Conservation (phyloP, 2,329 filamentous ascomycete genomes). For the Thelonectria rubi region DNA sequence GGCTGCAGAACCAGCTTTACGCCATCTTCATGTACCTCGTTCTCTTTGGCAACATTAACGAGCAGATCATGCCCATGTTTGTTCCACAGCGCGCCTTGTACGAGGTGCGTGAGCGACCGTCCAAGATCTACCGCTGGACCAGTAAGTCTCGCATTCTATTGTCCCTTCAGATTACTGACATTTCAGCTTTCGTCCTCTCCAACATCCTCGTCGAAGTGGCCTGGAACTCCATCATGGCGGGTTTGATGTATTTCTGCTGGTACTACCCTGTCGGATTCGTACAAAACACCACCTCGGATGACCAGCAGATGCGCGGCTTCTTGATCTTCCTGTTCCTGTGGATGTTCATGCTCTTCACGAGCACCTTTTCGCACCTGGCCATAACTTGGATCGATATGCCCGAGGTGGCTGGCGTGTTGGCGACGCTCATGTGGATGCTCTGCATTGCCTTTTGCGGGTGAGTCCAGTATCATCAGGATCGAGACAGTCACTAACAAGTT, state of each 20-base stretch:
- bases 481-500: conserved; percentile 2
- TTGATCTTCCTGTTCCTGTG: conserved; percentile 39
- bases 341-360: conserved; percentile 42
- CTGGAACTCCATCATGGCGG: conserved; percentile 40
- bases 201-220: conserved; percentile 39
- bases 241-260: conserved; percentile 41
- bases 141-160: conserved; percentile 22
- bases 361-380: conserved; percentile 39
- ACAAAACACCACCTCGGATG: conserved; percentile 35
- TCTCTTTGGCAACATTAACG: conserved; percentile 68
- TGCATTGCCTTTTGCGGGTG: conserved; percentile 42
- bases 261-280: conserved; percentile 44
- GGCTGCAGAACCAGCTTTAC: conserved; percentile 75
- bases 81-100: conserved; percentile 73
- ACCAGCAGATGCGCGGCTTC: conserved; percentile 37
- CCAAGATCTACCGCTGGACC: conserved; percentile 64
- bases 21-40: conserved; percentile 74
- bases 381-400: conserved; percentile 36
- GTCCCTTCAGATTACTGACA: not conserved
- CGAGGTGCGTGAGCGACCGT: conserved; percentile 73
- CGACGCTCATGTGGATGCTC: conserved; percentile 52
- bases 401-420: conserved; percentile 39
- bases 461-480: conserved; percentile 49
- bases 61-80: conserved; percentile 77
- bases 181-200: conserved; percentile 34